Conservation (phyloP, 495 filamentous ascomycete genomes). For the Daldinia concentrica region DNA sequence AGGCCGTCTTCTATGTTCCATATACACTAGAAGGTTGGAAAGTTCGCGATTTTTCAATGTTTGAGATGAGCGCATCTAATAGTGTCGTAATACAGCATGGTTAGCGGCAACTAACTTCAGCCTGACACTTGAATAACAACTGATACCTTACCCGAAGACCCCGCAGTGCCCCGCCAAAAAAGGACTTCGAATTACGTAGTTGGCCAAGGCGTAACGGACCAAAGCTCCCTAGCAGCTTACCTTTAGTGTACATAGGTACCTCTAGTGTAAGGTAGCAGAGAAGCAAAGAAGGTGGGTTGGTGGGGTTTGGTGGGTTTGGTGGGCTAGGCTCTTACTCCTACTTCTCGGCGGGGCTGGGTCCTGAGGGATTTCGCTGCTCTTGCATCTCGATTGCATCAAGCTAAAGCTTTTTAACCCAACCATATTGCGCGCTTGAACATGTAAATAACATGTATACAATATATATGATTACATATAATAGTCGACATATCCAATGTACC, state of each 20-base stretch:
- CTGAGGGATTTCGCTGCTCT: slow-evolving; percentile 40
- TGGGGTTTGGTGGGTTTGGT: neutral
- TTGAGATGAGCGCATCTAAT: neutral
- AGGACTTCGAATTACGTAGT: slow-evolving; percentile 33
- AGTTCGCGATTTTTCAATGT: neutral
- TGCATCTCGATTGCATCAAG: slow-evolving; percentile 40
- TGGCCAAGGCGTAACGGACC: slow-evolving; percentile 30
- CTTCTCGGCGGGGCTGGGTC: slow-evolving; percentile 20
- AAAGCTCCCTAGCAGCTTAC: no score
- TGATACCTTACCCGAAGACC: slow-evolving; percentile 28
- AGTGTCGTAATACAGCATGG: slow-evolving; percentile 10
- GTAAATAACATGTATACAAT: neutral
- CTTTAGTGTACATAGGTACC: no score
- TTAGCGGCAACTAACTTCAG: slow-evolving; percentile 26
- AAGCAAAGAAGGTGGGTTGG: neutral
- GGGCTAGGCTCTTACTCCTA: neutral
- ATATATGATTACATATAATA: neutral
- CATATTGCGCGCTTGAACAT: slow-evolving; percentile 14
- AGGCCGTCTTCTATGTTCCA: neutral
- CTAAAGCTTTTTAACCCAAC: slow-evolving; percentile 14
- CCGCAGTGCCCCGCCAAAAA: slow-evolving; percentile 26
- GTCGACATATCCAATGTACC: neutral
- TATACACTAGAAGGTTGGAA: neutral
- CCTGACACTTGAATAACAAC: slow-evolving; percentile 21
- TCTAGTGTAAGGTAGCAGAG: no score